phyloP scores from a whole-genome alignment of 306 rosid genomes.

The Cercis canadensis region DNA sequence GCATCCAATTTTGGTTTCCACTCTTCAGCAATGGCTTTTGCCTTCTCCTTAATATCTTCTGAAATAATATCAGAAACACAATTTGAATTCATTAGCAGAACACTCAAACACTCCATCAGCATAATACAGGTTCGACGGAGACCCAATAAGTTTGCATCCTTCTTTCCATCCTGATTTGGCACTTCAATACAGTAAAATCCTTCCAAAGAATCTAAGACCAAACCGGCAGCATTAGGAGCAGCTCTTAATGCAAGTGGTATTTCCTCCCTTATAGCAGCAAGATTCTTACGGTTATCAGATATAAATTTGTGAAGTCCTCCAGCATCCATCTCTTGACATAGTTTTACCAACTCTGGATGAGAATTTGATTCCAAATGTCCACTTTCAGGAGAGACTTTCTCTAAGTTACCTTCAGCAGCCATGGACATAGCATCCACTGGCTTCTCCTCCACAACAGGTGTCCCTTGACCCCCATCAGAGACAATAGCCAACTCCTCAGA shows the following conservation, averaged over 20 bases:
- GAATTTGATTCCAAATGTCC: constrained; percentile 57
- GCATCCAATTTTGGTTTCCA: constrained; percentile 94
- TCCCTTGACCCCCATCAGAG: constrained; percentile 48
- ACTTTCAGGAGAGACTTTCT: constrained; percentile 54
- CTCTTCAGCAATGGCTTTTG: constrained; percentile 78
- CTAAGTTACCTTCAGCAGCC: constrained; percentile 53
- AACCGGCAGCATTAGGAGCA: constrained; percentile 77
- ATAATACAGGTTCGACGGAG: constrained; percentile 95
- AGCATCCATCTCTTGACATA: constrained; percentile 87
- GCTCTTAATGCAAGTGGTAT: constrained; percentile 86
- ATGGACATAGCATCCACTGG: constrained; percentile 55
- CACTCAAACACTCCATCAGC: constrained; percentile 96
- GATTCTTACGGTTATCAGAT: constrained; percentile 94
- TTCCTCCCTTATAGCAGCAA: constrained; percentile 88
- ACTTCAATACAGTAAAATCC: constrained; percentile 77
- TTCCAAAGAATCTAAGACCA: constrained; percentile 85
- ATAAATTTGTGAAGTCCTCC: constrained; percentile 91
- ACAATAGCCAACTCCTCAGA: constrained; percentile 53
- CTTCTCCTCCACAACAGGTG: constrained; percentile 58
- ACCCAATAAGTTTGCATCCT: constrained; percentile 89
- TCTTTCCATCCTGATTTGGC: constrained; percentile 78
- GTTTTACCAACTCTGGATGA: constrained; percentile 74
- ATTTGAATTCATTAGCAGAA: constrained; percentile 59
- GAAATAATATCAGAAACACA: constrained; percentile 63
- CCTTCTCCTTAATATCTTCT: constrained; percentile 69